Evolutionary conservation across 2,329 filamentous ascomycete genomes (phyloP), one percentile per base, ranked within the genome.

Genomic region (Seiridium unicorne): DNA sequence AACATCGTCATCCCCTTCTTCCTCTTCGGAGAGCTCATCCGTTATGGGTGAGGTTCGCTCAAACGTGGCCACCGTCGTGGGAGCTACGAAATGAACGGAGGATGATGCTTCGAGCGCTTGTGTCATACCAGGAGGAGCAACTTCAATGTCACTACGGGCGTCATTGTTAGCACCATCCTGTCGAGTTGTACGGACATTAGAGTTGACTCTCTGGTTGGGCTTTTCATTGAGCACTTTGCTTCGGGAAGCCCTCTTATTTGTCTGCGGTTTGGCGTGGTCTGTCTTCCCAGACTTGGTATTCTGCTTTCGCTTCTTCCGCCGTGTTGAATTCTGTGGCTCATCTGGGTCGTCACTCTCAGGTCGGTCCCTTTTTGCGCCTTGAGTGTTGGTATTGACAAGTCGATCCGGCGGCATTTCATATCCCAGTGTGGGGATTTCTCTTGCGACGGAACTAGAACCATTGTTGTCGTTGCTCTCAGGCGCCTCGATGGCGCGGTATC

Each of bases 61-160:
- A 32, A 51, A 58, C 13, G 35, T 32, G 18, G 44, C 55, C 7
- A 46, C 18, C 9, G 34, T 58, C 7, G 35, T 49, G 3, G 55
- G 55, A 18, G 35, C n/a, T 7, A 58, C 10, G 34, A 58, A 49
- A n/a, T 58, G 35, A 34, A 51, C 38, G 6, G 55, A 51, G 8
- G 44, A 49, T 32, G 55, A 58, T 10, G 46, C 46, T 32, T 58
- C 55, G n/a, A 58, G 26, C 1, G 55, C 55, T 42, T 51, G 46
- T 10, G 26, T 13, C 3, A 58, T n/a, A 13, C 44, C 55, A 13
- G 55, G 44, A 5, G 36, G 35, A 42, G 36, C 44, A 13, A 49
- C 34, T 13, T 49, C 55, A 6, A 51, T 13, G 46, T 36, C 36
- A 44, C 55, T 51, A 18, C 9, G 5, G 13, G 32, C n/a, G 46